Conservation (phyloP, 176 grass and related monocot genomes). For the Dactylis glomerata region DNA sequence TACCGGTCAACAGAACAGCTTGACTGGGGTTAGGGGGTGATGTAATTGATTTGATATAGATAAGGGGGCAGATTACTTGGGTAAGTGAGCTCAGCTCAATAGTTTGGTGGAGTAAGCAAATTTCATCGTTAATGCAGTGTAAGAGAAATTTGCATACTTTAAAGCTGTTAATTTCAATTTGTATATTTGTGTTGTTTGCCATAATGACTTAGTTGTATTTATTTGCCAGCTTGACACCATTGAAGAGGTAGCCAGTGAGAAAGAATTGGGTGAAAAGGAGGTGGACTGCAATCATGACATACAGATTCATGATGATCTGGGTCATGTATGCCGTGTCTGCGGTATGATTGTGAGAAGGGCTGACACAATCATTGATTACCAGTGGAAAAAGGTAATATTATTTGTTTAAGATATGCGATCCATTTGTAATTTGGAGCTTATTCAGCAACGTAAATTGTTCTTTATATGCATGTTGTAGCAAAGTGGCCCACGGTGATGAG, state of each 20-base stretch:
- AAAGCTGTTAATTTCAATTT: not conserved
- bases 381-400: slow-evolving; percentile 83
- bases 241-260: slow-evolving; percentile 42
- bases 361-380: slow-evolving; percentile 90
- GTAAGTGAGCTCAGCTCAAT: not conserved
- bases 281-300: slow-evolving; percentile 70
- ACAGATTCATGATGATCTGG: slow-evolving; percentile 79
- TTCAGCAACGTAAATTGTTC: slow-evolving; percentile 16
- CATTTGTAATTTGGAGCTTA: slow-evolving; percentile 3
- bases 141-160: slow-evolving; percentile 9
- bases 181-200: slow-evolving; percentile 4
- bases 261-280: slow-evolving; percentile 53
- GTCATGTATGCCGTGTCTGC: slow-evolving; percentile 87
- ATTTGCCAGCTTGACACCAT: slow-evolving; percentile 42
- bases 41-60: not conserved
- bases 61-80: not conserved
- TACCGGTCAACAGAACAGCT: not conserved
- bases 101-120: not conserved
- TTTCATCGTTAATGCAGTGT: not conserved
- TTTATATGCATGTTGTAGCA: slow-evolving; percentile 15
- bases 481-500: not conserved
- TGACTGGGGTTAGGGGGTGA: not conserved
- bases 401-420: slow-evolving; percentile 15
- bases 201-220: slow-evolving; percentile 15
- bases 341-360: slow-evolving; percentile 93